Base-by-base conservation (phyloP, 768 basidiomycete genomes). In the Trichaptum fuscoviolaceum region DNA sequence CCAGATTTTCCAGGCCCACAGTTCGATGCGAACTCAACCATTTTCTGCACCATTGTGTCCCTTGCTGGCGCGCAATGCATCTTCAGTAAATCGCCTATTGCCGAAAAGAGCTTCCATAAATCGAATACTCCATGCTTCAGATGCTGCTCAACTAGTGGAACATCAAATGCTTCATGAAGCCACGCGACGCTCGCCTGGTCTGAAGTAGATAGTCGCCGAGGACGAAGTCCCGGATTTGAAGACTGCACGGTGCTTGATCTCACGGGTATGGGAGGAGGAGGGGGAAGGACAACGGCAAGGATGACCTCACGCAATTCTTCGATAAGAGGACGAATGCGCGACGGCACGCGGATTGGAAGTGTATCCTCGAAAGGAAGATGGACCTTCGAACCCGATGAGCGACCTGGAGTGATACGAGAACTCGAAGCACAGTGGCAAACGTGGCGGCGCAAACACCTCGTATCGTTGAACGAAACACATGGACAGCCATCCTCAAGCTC, bases 21-120 rank as follows among this genome's bases (percentile, higher is more conserved):
- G 30, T 81, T 76, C 66, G 82, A 81, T 2, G 92, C 92, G 12
- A 85, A 81, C 64, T 81, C 80, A 35, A 96, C 88, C 92, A 97
- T 93, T 52, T 83, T 83, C 73, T 95, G 92, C 27, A 97, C 89
- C 58, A 87, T 84, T 17, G 80, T 83, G 77, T 97, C 95, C 36
- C 95, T 82, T 88, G 96, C 95, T 17, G 95, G 95, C 7, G 95
- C 95, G 69, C 95, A 96, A 71, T 97, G 95, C 36, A 87, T 86
- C 76, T 96, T 93, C 68, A 96, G 83, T 20, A 90, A 90, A 68
- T 85, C 81, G 17, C 93, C 94, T 67, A 97, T 88, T 67, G 87
- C 86, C 60, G 82, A 74, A 77, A 96, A 94, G 61, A 96, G 82
- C 10, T 87, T 87, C 7, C 87, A 84, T 26, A 92, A 87, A 78